These are phyloP conservation scores for Phaffomyces opuntiae DNA, from an alignment of 805 yeast species.

Conservation along the genomic window DNA sequence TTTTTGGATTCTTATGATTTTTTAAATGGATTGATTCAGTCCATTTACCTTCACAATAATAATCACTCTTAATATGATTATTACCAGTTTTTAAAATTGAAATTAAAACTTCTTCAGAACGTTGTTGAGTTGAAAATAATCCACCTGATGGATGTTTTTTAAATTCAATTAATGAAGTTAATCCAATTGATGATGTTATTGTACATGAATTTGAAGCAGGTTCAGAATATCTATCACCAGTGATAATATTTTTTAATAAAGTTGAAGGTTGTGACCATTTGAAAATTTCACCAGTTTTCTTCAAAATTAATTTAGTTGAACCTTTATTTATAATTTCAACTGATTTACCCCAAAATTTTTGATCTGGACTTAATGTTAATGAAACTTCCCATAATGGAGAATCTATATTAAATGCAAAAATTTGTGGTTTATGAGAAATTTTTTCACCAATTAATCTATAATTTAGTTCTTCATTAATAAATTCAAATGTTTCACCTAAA, in stretches of 20 bases:
- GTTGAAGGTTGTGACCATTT: slow-evolving; percentile 82
- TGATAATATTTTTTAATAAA: slow-evolving; percentile 76
- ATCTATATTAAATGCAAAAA: slow-evolving; percentile 78
- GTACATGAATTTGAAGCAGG: slow-evolving; percentile 61
- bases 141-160: slow-evolving; percentile 53
- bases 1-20: slow-evolving; percentile 13
- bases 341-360: slow-evolving; percentile 93
- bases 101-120: slow-evolving; percentile 65
- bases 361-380: slow-evolving; percentile 65
- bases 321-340: slow-evolving; percentile 80
- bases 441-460: slow-evolving; percentile 76
- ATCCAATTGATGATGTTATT: slow-evolving; percentile 62
- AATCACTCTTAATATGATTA: slow-evolving; percentile 10
- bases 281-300: slow-evolving; percentile 57
- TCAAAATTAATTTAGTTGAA: slow-evolving; percentile 46
- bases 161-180: slow-evolving; percentile 64
- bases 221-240: slow-evolving; percentile 92
- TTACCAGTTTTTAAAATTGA: slow-evolving; percentile 18
- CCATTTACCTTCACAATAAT: slow-evolving; percentile 65
- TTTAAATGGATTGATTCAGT: slow-evolving; percentile 52
- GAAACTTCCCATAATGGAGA: slow-evolving; percentile 61
- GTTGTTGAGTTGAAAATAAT: slow-evolving; percentile 67
- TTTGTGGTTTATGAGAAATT: slow-evolving; percentile 80
- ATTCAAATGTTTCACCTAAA: slow-evolving; percentile 87
- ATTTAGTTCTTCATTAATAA: slow-evolving; percentile 78